Evolutionary conservation across 225 moss, liverwort and hornwort genomes (phyloP), one percentile per base, ranked within the genome.

Genomic region (Physcomitrellopsis africana): DNA sequence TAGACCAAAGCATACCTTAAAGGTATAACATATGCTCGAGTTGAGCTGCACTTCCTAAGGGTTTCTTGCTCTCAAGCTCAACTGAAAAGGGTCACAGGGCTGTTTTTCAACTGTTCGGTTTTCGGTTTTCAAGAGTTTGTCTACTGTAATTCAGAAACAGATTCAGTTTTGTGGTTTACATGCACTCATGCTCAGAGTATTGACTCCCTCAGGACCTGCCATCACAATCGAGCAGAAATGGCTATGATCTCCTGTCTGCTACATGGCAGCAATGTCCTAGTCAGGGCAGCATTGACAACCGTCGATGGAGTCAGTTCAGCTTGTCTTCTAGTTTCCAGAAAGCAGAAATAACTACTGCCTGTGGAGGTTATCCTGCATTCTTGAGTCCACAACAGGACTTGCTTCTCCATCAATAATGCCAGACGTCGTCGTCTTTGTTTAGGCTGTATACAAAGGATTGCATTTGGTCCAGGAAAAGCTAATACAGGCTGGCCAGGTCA

Each of bases 191-290:
- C 19, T 10, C 51, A 42, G 71, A 45, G 63, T 63, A 63, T 70
- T 49, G 72, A 47, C 68, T 72, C 43, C 67, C 73, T 73, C 88
- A 88, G 85, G 85, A 70, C 70, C 51, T 65, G 64, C 41, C 81
- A 59, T 53, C 71, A 43, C 74, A 72, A 44, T 68, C 71, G 8
- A 85, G 65, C 81, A 47, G 77, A 52, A 82, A 79, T 65, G 81
- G 81, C 76, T 81, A 79, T 76, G 89, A 81, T n/a, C 77, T 84
- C 51, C 77, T 82, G 60, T 78, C 85, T 11, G 77, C 82, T 60
- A 61, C 82, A 19, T 88, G 88, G 84, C 84, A 86, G 52, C 79
- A 86, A 67, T 88, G 88, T 88, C 46, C 83, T 60, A 76, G 85
- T 64, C 78, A 75, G 56, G 73, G 78, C 72, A 67, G 84, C 65